Base-by-base conservation (phyloP, 1,139 yeast species). In the Lodderomyces orthopsilosis region DNA sequence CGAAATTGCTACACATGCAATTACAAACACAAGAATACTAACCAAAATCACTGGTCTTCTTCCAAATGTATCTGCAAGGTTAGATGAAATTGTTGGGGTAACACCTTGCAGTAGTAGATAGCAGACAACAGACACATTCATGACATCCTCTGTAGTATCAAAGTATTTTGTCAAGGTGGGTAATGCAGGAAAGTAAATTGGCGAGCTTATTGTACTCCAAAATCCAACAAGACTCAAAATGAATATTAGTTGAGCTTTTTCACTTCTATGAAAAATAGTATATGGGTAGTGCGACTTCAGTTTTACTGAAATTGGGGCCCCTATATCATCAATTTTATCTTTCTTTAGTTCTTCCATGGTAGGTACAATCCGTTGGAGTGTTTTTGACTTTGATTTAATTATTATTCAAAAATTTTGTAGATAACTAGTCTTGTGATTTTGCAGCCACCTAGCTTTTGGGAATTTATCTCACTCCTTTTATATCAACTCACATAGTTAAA, bases 161-260 rank as follows among this genome's bases (percentile, higher is more conserved):
- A 69, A 70, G 17, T 62, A 49, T n/a, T 33, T 19, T 1, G 64
- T 52, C 12, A 70, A 54, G 2, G 66, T 59, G 1, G 75, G 74
- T 12, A 70, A 50, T 0, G 74, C 75, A 1, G 75, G 75, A 45
- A 69, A 69, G 51, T 65, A 70, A 12, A 69, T 68, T 12, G 75
- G 69, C 51, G 67, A 62, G 2, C 74, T 65, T 1, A 64, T 53
- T 2, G 74, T 57, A 44, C 72, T 66, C 73, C 74, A 69, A 44
- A 66, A 60, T 3, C 75, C 75, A 21, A 64, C 57, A 32, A 60
- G 33, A 6, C 71, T 57, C 19, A 70, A 50, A 5, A 66, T 45
- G 0, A 61, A 12, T 39, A 65, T 58, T 17, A 59, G 42, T 7
- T 55, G 41, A 19, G 46, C 38, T 43, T 53, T 51, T 35, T 59